Evolutionary conservation across 257 asterid genomes (phyloP).

Genomic region (Solanum medicagineum): DNA sequence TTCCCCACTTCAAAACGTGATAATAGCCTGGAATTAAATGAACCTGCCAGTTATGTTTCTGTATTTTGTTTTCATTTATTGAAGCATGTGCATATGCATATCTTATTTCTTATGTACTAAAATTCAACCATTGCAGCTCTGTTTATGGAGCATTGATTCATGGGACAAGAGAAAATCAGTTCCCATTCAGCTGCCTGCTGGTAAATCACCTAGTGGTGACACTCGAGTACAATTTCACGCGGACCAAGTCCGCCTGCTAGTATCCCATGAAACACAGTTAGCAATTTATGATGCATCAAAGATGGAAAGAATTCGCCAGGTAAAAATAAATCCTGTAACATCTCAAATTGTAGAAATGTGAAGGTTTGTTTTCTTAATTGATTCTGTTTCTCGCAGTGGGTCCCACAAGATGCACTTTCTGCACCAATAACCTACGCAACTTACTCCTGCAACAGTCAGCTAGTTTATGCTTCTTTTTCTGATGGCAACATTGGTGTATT

Average conservation of each 20-base stretch:
- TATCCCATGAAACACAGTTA: conserved; percentile 83
- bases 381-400: conserved; percentile 48
- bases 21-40: not conserved
- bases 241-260: conserved; percentile 75
- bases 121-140: conserved; percentile 38
- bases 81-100: not conserved
- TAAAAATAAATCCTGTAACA: conserved; percentile 1
- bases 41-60: not conserved
- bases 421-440: conserved; percentile 88
- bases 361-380: not conserved
- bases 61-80: not conserved
- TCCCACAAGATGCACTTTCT: conserved; percentile 82
- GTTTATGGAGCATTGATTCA: conserved; percentile 87
- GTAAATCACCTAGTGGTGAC: conserved; percentile 84
- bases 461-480: conserved; percentile 73
- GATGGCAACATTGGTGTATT: conserved; percentile 84
- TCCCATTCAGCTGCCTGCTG: conserved; percentile 72
- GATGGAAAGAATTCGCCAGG: conserved; percentile 92
- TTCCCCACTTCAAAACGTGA: not conserved
- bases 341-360: not conserved
- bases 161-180: conserved; percentile 91
- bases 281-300: conserved; percentile 85
- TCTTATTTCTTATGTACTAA: not conserved
- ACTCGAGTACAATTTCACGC: conserved; percentile 86
- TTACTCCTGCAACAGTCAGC: conserved; percentile 88